phyloP scores from a whole-genome alignment of 2,329 filamentous ascomycete species.

The Epichloe festucae region DNA sequence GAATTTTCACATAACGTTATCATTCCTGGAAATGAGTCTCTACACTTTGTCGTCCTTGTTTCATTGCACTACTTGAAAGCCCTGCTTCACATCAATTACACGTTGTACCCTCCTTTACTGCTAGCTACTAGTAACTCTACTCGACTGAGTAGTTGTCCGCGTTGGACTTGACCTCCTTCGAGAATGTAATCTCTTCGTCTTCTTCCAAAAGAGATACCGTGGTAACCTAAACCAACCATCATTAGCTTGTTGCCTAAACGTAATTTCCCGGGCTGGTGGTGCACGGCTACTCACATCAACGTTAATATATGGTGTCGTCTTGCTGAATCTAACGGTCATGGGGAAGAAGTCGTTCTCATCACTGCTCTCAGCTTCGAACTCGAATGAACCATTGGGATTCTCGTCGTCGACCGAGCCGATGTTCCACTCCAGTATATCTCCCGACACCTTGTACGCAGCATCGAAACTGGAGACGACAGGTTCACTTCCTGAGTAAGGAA shows the following conservation, averaged over 20 bases:
- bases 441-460: slow-evolving; percentile 84
- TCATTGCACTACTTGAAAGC: background rate
- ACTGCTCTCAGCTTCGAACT: slow-evolving; percentile 81
- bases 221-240: slow-evolving; percentile 33
- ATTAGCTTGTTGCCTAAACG: slow-evolving; percentile 13
- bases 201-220: slow-evolving; percentile 60
- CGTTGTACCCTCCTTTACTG: background rate
- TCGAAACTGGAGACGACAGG: slow-evolving; percentile 88
- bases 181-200: slow-evolving; percentile 68
- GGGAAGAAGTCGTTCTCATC: slow-evolving; percentile 97
- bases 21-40: background rate
- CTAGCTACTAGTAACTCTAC: slow-evolving; percentile 25
- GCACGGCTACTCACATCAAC: slow-evolving; percentile 62
- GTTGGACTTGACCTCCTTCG: slow-evolving; percentile 65
- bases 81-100: background rate
- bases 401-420: slow-evolving; percentile 76
- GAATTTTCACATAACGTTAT: background rate
- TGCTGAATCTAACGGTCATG: slow-evolving; percentile 83
- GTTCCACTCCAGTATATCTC: slow-evolving; percentile 87
- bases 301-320: slow-evolving; percentile 75
- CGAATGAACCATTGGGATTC: slow-evolving; percentile 76
- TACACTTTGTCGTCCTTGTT: background rate
- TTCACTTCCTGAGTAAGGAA: slow-evolving; percentile 76
- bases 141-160: slow-evolving; percentile 68
- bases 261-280: background rate